Conservation (phyloP, 371 early-diverging fungal species). For the Mucor sp. region DNA sequence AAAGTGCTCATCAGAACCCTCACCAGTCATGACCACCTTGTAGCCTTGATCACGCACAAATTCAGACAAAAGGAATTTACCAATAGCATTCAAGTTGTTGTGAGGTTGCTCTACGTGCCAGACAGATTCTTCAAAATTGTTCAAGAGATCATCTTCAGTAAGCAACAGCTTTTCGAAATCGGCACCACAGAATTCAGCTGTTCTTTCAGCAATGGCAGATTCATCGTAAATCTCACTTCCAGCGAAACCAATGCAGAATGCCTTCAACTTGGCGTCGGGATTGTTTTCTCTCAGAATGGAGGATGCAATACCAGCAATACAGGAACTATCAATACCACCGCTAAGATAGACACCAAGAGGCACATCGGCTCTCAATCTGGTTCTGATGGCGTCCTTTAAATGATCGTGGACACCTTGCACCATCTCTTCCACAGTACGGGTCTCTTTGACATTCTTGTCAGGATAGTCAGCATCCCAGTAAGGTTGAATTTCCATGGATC, state of each 20-base stretch:
- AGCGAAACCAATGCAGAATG: slow-evolving; percentile 22
- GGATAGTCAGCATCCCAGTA: slow-evolving; percentile 35
- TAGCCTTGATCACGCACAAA: slow-evolving; percentile 39
- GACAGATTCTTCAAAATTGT: slow-evolving; percentile 23
- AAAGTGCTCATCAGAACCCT: slow-evolving; percentile 56
- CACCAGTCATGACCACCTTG: slow-evolving; percentile 60
- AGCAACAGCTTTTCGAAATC: slow-evolving; percentile 21
- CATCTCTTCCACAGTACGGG: slow-evolving; percentile 28
- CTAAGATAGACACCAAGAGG: slow-evolving; percentile 27
- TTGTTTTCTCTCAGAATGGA: slow-evolving; percentile 18
- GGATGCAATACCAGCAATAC: slow-evolving; percentile 8
- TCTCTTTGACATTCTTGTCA: slow-evolving; percentile 19
- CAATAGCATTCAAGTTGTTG: slow-evolving; percentile 5
- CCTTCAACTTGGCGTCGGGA: slow-evolving; percentile 19
- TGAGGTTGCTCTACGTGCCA: slow-evolving; percentile 27
- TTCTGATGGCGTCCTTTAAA: slow-evolving; percentile 21
- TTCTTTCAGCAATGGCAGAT: slow-evolving; percentile 20
- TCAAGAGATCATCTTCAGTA: slow-evolving; percentile 1
- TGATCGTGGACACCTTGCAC: slow-evolving; percentile 27
- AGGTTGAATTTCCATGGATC: slow-evolving; percentile 11
- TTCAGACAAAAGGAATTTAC: slow-evolving; percentile 15
- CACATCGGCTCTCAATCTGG: slow-evolving; percentile 25
- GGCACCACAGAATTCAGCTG: slow-evolving; percentile 7
- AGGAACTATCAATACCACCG: slow-evolving; percentile 28
- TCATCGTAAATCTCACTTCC: slow-evolving; percentile 22